phyloP scores from a whole-genome alignment of 495 filamentous ascomycete genomes.

The Apiosordaria backusii region DNA sequence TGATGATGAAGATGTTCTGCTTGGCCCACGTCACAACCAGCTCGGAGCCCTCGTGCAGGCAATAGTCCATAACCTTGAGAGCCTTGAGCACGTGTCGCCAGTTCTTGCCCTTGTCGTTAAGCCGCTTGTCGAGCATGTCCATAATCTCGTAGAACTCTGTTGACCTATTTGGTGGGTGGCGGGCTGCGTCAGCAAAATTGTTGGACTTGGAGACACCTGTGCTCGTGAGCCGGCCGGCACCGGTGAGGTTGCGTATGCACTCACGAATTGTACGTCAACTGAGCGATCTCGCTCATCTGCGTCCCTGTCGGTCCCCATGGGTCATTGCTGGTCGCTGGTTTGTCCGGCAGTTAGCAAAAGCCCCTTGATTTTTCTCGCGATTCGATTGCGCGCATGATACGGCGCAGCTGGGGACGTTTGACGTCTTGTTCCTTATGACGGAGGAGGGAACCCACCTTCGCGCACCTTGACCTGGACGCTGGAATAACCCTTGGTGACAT shows the following conservation, averaged over 20 bases:
- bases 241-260: slow-evolving; percentile 26
- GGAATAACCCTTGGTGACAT: slow-evolving; percentile 99
- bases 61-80: slow-evolving; percentile 96
- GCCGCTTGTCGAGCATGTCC: slow-evolving; percentile 98
- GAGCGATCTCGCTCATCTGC: slow-evolving; percentile 98
- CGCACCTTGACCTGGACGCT: slow-evolving; percentile 97
- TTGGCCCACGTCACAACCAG: slow-evolving; percentile 96
- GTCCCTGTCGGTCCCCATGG: slow-evolving; percentile 98
- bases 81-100: slow-evolving; percentile 99
- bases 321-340: slow-evolving; percentile 92
- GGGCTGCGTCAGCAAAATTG: slow-evolving; percentile 6
- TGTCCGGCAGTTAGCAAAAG: slow-evolving; percentile 19
- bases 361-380: no score
- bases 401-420: background rate
- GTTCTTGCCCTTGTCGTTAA: slow-evolving; percentile 99
- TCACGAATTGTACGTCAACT: slow-evolving; percentile 95
- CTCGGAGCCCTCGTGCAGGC: slow-evolving; percentile 95
- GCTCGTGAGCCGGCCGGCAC: background rate
- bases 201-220: background rate
- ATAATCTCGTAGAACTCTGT: slow-evolving; percentile 99
- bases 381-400: slow-evolving; percentile 6
- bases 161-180: slow-evolving; percentile 23
- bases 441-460: slow-evolving; percentile 70
- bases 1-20: slow-evolving; percentile 98
- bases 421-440: background rate